Evolutionary conservation across 139 green algal species (phyloP), one percentile per base, ranked within the genome.

Genomic region (Astrephomene gubernaculifera): DNA sequence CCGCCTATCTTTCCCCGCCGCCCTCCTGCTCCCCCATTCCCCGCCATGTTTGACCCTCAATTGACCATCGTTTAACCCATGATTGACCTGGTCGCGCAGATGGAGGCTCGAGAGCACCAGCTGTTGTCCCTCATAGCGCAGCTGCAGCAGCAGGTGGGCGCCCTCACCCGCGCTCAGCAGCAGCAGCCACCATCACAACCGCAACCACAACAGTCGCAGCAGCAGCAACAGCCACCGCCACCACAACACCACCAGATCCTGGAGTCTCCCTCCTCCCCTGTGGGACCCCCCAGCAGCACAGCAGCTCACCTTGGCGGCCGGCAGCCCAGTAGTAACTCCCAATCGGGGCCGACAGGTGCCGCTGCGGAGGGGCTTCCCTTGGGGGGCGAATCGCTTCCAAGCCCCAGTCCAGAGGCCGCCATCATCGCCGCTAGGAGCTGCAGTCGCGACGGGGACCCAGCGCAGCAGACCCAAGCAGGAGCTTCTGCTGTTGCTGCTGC

Each of bases 21-120:
- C 49, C 17, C 49, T 57, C 17, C 17, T 17, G 17, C 12, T 25
- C 12, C 49, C 14, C 49, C 49, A 57, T 25, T 17, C 49, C 49
- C 49, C 49, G 49, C 17, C 12, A 25, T 25, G 49, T 57, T 57
- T 57, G 49, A 12, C 12, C 17, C 49, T 57, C 49, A 57, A 17
- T 17, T 25, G 17, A 17, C 49, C 14, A 25, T 12, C 17, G 49
- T 57, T 12, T 57, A 17, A 12, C 49, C 17, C 49, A 17, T 17
- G 49, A 12, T 12, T 17, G 49, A 57, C 49, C 17, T 57, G 12
- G 49, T n/a, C 57, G 21, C n/a, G 33, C 61, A 84, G 78, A 74
- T 84, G 63, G 78, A 84, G 63, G 8, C 43, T 2, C 78, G 78
- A 14, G 78, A 84, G 78, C n/a, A 74, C 19, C 78, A 84, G 63